Evolutionary conservation across 2,329 filamentous ascomycete species (phyloP), one percentile per base, ranked within the genome.

Genomic region (Beauveria pseudobassiana): DNA sequence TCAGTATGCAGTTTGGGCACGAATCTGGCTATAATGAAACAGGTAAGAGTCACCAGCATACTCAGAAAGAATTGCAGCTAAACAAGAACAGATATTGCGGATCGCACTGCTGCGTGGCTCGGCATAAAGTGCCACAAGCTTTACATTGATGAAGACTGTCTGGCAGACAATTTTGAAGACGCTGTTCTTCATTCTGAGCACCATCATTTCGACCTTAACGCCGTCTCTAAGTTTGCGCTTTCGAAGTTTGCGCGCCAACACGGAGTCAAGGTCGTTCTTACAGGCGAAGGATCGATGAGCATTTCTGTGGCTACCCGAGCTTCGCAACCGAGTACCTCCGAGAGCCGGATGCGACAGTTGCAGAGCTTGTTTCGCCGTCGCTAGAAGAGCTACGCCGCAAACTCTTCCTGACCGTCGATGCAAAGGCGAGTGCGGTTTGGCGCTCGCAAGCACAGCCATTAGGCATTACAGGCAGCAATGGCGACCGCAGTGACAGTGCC

Each of bases 201-300:
- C 34, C 72, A 70, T 54, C 65, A 69, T 56, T 66, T 74, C 3
- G 81, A 85, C 66, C 74, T 85, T 34, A 83, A 83, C 66, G 77
- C 71, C 30, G 75, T 84, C 16, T 80, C 76, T 30, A 82, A 82
- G 63, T 79, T 76, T 63, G 75, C 76, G n/a, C 73, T 85, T 3
- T 80, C 80, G 1, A 74, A 74, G 30, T 65, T 79, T 1, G 74
- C 78, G 1, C 74, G 71, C 14, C 71, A 78, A 43, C 69, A 75
- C 12, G 81, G 80, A 6, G 74, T 80, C 67, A 82, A 82, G 62
- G 82, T 84, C 5, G 77, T 85, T 3, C 70, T 85, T 3, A 83
- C 80, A 0, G 76, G 77, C 24, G 79, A 82, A 66, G 80, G 80
- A 5, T 70, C 14, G 82, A 84, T 63, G 82, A 84, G 70, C 74